Evolutionary conservation across 1,284 basidiomycete species (phyloP), one percentile per base, ranked within the genome.

Genomic region (Boletus sp.): DNA sequence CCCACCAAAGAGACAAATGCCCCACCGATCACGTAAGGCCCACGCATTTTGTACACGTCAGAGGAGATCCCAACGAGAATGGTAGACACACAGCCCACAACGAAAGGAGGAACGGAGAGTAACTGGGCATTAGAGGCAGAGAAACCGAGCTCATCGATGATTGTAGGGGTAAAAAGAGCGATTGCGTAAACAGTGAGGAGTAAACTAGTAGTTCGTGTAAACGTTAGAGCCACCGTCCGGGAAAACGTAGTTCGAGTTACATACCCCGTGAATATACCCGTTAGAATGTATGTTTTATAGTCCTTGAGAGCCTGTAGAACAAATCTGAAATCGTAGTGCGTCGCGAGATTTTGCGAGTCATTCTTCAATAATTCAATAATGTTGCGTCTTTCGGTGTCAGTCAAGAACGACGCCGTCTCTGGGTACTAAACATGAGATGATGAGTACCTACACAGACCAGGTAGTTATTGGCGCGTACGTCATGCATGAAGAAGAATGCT

Each of bases 111-210:
- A 20, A 77, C 69, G 6, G 74, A 74, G n/a, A 84, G 65, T 2
- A 84, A 65, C 52, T 84, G 80, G 3, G 82, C 80, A 35, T 70
- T 62, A 1, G 77, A 72, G 32, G 80, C 74, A 1, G 73, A 70
- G 66, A 72, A 84, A 6, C 80, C 79, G 5, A 81, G 68, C 36
- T 74, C 66, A 7, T 70, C 68, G 47, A 82, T 74, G 54, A 82
- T 80, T 2, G 76, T 78, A 1, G 78, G 80, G 1, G 71, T 70
- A 53, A 83, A 84, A 38, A 83, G 70, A 32, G 81, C 72, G 56
- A 82, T 74, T n/a, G 77, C 73, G 52, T 82, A 81, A 33, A 80
- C 65, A 8, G 81, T 74, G 46, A 76, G 64, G 45, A 81, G 68
- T 16, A 75, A 50, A 22, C 75, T 69, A 44, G 25, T 10, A 58